Evolutionary conservation across 2,329 filamentous ascomycete species (phyloP).

Genomic region (Trichoderma sp.): DNA sequence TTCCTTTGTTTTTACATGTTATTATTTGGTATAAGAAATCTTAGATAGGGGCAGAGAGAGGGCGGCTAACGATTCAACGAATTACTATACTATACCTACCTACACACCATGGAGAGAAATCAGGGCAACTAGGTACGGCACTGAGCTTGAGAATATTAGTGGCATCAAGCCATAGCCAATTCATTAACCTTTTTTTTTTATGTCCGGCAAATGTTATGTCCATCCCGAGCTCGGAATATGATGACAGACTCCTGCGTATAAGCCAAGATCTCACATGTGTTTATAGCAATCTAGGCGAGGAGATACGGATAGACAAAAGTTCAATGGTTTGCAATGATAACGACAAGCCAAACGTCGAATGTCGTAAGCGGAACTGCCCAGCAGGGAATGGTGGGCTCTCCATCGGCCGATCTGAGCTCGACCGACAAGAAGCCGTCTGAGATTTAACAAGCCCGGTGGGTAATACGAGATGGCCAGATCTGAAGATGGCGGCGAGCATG

Average conservation of each 20-base stretch:
- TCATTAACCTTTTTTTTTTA: background rate
- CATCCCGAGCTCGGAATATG: background rate
- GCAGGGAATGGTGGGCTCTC: slow-evolving; percentile 1
- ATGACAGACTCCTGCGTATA: background rate
- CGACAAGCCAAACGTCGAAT: background rate
- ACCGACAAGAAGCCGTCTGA: background rate
- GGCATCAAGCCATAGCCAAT: background rate
- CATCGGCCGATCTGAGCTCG: slow-evolving; percentile 1
- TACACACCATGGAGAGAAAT: background rate
- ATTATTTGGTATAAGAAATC: background rate
- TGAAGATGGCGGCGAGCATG: background rate
- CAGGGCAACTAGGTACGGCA: slow-evolving; percentile 1
- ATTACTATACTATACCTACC: background rate
- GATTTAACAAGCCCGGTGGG: background rate
- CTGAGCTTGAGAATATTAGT: background rate
- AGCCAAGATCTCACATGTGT: background rate
- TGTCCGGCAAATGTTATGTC: background rate
- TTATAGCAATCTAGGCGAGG: background rate
- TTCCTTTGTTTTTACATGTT: background rate
- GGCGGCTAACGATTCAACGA: slow-evolving; percentile 10
- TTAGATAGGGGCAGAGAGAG: background rate
- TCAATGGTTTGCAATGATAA: background rate
- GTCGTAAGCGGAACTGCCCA: background rate
- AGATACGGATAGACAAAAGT: background rate
- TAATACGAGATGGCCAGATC: background rate